A percentile compares a stretch with the other conserved stretches of the same genome.
Evolutionary conservation across 2,329 filamentous ascomycete species (phyloP).

Genomic region (Neonectria neomacrospora): DNA sequence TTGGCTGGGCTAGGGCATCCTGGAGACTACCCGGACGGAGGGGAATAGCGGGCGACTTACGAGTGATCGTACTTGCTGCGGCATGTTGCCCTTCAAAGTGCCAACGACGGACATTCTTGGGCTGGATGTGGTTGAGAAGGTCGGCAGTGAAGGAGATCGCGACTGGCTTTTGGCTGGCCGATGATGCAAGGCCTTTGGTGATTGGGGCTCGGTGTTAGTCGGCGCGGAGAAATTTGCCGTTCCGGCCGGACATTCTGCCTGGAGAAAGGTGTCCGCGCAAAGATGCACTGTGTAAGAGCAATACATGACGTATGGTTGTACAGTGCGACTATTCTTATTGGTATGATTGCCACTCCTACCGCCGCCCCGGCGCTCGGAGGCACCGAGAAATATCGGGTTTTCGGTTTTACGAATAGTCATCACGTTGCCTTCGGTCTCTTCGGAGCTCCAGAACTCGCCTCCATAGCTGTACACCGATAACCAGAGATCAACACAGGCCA

Average conservation of each 20-base stretch:
- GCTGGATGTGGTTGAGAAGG: slow-evolving; percentile 42
- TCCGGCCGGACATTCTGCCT: slow-evolving; percentile 36
- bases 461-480: not conserved
- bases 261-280: not conserved
- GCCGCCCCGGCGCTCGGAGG: not conserved
- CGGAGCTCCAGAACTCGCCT: not conserved
- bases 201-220: slow-evolving; percentile 49
- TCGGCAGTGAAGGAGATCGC: slow-evolving; percentile 33
- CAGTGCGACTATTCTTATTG: slow-evolving; percentile 7
- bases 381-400: slow-evolving; percentile 2
- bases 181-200: slow-evolving; percentile 46
- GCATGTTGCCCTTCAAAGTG: slow-evolving; percentile 62
- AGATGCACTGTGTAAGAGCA: slow-evolving; percentile 5
- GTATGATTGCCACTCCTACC: not conserved
- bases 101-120: slow-evolving; percentile 54
- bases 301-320: not conserved
- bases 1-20: slow-evolving; percentile 8
- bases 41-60: slow-evolving; percentile 53
- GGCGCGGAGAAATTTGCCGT: slow-evolving; percentile 50
- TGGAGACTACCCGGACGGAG: slow-evolving; percentile 6
- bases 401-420: not conserved
- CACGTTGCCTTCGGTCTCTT: not conserved
- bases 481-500: not conserved
- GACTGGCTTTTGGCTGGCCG: slow-evolving; percentile 32
- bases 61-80: slow-evolving; percentile 67